Evolutionary conservation across 805 yeast species (phyloP).

Genomic region (Monosporozyma yasuniensis): DNA sequence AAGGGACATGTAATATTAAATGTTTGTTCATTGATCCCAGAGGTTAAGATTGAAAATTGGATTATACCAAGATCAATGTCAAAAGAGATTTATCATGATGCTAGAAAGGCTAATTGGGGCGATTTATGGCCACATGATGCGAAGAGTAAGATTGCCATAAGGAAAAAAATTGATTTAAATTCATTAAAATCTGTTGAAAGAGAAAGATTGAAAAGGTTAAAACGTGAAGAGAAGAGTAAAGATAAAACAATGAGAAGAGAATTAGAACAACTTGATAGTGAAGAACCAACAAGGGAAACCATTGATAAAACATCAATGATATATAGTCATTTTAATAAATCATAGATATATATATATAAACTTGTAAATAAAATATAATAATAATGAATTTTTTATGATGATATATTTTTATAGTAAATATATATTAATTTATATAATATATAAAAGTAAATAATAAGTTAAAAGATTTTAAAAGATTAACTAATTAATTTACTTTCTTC

Average conservation of each 20-base stretch:
- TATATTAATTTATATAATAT: background rate
- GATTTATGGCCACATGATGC: conserved; percentile 79
- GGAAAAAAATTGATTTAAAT: conserved; percentile 18
- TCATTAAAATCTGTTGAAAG: conserved; percentile 22
- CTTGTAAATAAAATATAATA: background rate
- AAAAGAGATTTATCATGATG: conserved; percentile 75
- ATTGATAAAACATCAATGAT: background rate
- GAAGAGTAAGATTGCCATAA: conserved; percentile 38
- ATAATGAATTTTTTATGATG: background rate
- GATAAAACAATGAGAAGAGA: conserved; percentile 14
- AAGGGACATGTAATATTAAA: conserved; percentile 77
- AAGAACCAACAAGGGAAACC: background rate
- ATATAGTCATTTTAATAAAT: background rate
- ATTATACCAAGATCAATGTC: conserved; percentile 71
- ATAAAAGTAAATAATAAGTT: background rate
- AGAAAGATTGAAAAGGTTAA: conserved; percentile 15
- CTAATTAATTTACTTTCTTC: conserved; percentile 70
- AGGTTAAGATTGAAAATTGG: conserved; percentile 82
- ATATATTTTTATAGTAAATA: background rate
- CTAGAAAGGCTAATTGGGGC: conserved; percentile 74
- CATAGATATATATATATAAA: background rate
- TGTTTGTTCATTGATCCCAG: conserved; percentile 53
- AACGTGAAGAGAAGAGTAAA: conserved; percentile 11
- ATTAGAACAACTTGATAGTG: conserved; percentile 5
- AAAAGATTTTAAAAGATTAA: background rate